Base-by-base conservation (phyloP, 1,139 yeast species). In the Geotrichum aggregatum region DNA sequence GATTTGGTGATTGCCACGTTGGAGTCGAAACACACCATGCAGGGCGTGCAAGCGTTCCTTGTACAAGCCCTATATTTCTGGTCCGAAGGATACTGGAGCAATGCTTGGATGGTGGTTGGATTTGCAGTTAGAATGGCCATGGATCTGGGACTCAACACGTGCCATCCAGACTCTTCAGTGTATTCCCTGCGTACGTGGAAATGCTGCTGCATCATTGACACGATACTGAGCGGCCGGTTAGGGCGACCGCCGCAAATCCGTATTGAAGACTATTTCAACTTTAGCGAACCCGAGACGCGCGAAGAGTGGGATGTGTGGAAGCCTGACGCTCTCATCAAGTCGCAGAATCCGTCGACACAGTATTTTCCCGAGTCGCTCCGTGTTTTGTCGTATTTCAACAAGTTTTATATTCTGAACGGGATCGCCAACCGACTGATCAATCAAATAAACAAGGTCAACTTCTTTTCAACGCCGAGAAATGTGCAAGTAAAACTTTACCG, bases 1-100 rank as follows among this genome's bases (percentile, higher is more conserved):
- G 59, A 57, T 35, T 30, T 57, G 10, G 52, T 58, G 21, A 56
- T 56, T 16, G 52, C 57, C 47, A 54, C 58, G 10, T 47, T 57
- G 14, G 60, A 57, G 34, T 57, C 58, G 26, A 41, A 52, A 21
- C 52, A 57, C 38, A n/a, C 38, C 10, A n/a, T 34, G 18, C 19
- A 53, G 47, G 55, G 55, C 35, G 50, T 41, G 13, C 52, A 48
- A 28, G 54, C 54, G n/a, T 33, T 52, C 40, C 54, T 52, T 16
- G 36, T 52, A 11, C 54, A 50, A 33, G 50, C 55, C 11, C 28
- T 50, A 18, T 52, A 52, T 36, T 52, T 50, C 39, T 36, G 47
- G 18, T 54, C 52, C 18, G 24, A 52, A 21, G 55, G 55, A 16
- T 50, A 50, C 43, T 52, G 55, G 55, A 36, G 52, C 28, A 52